phyloP scores from a whole-genome alignment of 2,329 filamentous ascomycete genomes.

The Aspergillus hiratsukae region DNA sequence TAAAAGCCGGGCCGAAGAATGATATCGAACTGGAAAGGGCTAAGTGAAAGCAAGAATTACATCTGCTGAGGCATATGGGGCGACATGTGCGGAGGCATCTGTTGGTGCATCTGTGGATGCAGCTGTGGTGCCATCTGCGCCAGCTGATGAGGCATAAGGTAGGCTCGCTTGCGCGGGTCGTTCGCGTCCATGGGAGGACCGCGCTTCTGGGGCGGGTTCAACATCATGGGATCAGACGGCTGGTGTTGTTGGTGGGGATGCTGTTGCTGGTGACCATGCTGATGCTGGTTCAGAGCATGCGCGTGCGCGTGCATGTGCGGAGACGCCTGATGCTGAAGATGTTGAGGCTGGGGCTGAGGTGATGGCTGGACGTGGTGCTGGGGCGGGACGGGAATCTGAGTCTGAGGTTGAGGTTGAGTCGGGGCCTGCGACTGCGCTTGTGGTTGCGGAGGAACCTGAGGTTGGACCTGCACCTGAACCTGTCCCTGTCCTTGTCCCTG shows the following conservation, averaged over 20 bases:
- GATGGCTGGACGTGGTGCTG: neutral
- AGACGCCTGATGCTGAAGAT: constrained; percentile 10
- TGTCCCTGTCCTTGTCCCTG: constrained; percentile 2
- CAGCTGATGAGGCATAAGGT: constrained; percentile 17
- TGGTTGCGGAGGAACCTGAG: constrained; percentile 13
- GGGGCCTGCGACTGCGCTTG: constrained; percentile 13
- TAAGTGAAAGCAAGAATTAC: constrained; percentile 2
- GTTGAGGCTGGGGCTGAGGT: neutral
- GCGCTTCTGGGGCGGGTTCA: constrained; percentile 19
- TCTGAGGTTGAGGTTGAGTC: constrained; percentile 5
- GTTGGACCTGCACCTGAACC: neutral
- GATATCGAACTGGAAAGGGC: neutral
- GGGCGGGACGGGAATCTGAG: neutral
- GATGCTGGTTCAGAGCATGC: neutral
- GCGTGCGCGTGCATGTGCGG: neutral
- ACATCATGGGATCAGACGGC: constrained; percentile 10
- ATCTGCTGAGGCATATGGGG: constrained; percentile 9
- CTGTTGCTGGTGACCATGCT: neutral
- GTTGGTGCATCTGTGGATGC: neutral
- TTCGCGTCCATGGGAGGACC: constrained; percentile 11
- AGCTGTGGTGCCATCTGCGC: neutral
- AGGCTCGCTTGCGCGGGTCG: constrained; percentile 19
- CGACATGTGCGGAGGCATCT: neutral
- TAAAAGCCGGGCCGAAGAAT: neutral
- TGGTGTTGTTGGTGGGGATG: neutral